phyloP scores from a whole-genome alignment of 768 basidiomycete species.

The Lactarius sanguifluus region DNA sequence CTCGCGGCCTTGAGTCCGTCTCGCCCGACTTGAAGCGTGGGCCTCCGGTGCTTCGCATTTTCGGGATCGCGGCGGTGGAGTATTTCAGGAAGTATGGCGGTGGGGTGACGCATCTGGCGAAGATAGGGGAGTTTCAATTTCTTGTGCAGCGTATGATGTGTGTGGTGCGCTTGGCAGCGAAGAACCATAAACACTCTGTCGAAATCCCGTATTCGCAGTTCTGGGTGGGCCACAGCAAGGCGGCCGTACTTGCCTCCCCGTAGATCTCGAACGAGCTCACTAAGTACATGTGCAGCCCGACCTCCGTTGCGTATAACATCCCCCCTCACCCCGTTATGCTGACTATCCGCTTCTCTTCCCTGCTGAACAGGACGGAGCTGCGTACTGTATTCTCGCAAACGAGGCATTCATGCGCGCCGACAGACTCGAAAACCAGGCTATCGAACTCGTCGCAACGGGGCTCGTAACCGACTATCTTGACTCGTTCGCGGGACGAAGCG shows the following conservation, averaged over 20 bases:
- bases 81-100: conserved; percentile 79
- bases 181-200: conserved; percentile 80
- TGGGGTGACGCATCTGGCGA: conserved; percentile 62
- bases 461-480: conserved; percentile 63
- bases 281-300: conserved; percentile 87
- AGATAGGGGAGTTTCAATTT: conserved; percentile 61
- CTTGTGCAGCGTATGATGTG: neutral
- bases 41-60: conserved; percentile 72
- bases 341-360: neutral
- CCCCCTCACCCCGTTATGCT: no score
- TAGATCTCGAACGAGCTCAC: conserved; percentile 74
- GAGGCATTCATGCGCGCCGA: conserved; percentile 75
- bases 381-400: conserved; percentile 76
- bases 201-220: conserved; percentile 90
- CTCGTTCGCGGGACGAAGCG: conserved; percentile 64
- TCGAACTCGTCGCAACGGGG: conserved; percentile 71
- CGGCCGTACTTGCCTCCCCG: conserved; percentile 63
- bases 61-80: conserved; percentile 70
- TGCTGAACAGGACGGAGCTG: conserved; percentile 52
- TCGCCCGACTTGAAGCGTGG: conserved; percentile 64
- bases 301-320: conserved; percentile 43
- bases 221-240: conserved; percentile 69
- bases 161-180: conserved; percentile 51
- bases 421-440: conserved; percentile 79
- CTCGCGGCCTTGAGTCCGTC: conserved; percentile 48